These are phyloP conservation scores for Paramecium pentaurelia DNA, from an alignment of 73 alveolate genomes.

Conservation along the genomic window DNA sequence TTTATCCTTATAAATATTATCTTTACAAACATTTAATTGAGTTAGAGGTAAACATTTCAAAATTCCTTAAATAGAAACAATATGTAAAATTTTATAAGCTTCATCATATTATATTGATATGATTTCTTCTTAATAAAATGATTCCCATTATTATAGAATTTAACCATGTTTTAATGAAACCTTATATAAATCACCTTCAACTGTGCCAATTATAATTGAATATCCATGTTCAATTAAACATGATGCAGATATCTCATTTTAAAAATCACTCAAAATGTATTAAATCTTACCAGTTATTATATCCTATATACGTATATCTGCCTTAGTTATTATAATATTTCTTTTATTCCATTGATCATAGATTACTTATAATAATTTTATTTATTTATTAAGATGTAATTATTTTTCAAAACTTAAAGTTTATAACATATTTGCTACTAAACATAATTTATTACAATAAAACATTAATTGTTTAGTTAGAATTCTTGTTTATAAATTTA, in stretches of 20 bases:
- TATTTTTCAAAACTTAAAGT: background rate
- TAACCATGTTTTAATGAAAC: background rate
- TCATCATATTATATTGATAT: background rate
- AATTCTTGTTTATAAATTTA: background rate
- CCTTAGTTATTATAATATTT: constrained; percentile 2
- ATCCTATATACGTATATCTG: background rate
- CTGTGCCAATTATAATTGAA: background rate
- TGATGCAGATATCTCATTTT: constrained; percentile 4
- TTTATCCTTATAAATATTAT: background rate
- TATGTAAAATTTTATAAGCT: background rate
- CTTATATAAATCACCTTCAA: background rate
- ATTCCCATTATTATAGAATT: background rate
- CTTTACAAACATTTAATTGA: constrained; percentile 10
- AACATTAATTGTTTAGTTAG: background rate
- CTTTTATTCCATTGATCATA: constrained; percentile 39
- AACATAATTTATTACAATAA: background rate
- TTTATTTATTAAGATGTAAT: background rate
- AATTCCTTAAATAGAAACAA: background rate
- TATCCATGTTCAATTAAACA: constrained; percentile 11
- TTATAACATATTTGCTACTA: background rate
- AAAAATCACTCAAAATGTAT: constrained; percentile 13
- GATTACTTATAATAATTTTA: background rate
- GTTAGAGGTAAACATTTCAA: background rate
- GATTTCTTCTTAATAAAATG: background rate
- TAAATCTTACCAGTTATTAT: background rate